These are phyloP conservation scores for Penicillium sp. DNA, from an alignment of 2,329 filamentous ascomycete species.

Conservation along the genomic window DNA sequence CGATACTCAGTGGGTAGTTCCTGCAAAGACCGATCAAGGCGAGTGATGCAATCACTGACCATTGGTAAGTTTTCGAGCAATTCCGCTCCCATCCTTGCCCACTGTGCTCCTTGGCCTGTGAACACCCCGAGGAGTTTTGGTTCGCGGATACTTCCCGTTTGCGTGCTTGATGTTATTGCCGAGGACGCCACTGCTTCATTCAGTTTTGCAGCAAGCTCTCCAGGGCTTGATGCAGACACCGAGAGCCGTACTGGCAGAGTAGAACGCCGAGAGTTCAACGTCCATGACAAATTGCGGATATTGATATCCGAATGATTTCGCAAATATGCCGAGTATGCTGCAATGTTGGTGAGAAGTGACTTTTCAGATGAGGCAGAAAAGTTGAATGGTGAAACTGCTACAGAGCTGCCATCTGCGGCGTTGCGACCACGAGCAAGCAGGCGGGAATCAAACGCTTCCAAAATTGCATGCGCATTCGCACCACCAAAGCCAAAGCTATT, in stretches of 20 bases:
- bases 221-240: constrained; percentile 12
- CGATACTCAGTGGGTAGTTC: constrained; percentile 22
- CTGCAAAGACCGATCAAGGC: constrained; percentile 21
- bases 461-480: constrained; percentile 40
- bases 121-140: constrained; percentile 27
- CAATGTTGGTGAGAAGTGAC: constrained; percentile 16
- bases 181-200: constrained; percentile 7
- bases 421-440: background rate
- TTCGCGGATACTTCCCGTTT: constrained; percentile 8
- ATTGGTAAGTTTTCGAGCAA: constrained; percentile 15
- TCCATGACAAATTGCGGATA: constrained; percentile 22
- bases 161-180: constrained; percentile 1
- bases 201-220: constrained; percentile 12
- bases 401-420: accelerated
- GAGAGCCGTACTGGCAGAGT: constrained; percentile 20
- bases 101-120: constrained; percentile 36
- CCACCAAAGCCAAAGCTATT: constrained; percentile 49
- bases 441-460: constrained; percentile 33
- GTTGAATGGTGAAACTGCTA: constrained; percentile 17
- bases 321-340: constrained; percentile 15
- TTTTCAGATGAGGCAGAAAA: constrained; percentile 25
- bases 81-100: constrained; percentile 31
- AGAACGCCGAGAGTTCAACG: constrained; percentile 23
- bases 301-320: background rate
- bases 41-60: constrained; percentile 13